A percentile compares a stretch with the other conserved stretches of the same genome.
Conservation (phyloP, 345 rosid genomes). For the Orychophragmus violaceus region DNA sequence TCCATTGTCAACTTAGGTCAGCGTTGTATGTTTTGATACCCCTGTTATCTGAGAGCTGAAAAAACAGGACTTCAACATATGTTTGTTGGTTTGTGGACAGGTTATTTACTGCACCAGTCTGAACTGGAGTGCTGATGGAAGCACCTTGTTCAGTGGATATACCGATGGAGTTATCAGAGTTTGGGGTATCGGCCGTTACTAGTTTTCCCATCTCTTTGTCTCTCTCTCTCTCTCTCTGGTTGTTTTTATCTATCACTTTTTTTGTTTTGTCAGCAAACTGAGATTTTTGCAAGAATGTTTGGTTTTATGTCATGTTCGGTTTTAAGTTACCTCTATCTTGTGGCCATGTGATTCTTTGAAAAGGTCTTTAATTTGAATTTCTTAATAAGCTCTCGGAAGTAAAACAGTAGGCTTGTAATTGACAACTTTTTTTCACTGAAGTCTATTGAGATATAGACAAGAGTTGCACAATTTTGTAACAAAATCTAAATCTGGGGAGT, state of each 20-base stretch:
- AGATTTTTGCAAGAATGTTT: constrained; percentile 23
- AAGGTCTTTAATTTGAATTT: too few relatives aligned
- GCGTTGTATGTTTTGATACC: too few relatives aligned
- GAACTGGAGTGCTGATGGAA: constrained; percentile 95
- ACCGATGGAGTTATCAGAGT: constrained; percentile 96
- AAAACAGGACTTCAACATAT: too few relatives aligned
- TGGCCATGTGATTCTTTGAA: too few relatives aligned
- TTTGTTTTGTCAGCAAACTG: constrained; percentile 2
- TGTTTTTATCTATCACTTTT: constrained; percentile 1
- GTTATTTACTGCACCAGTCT: constrained; percentile 84
- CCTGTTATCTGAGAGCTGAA: too few relatives aligned
- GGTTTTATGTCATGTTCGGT: constrained; percentile 5
- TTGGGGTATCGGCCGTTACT: constrained; percentile 90
- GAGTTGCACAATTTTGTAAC: constrained; percentile 45
- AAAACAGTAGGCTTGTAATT: not conserved
- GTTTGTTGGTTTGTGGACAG: constrained; percentile 34
- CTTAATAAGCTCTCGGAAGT: too few relatives aligned
- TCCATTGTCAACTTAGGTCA: not conserved
- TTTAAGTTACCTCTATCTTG: too few relatives aligned
- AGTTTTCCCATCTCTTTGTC: constrained; percentile 8
- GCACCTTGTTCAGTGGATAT: constrained; percentile 89
- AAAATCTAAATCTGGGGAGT: too few relatives aligned
- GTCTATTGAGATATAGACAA: too few relatives aligned
- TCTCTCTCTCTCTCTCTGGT: not conserved
- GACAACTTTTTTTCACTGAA: too few relatives aligned